Evolutionary conservation across 208 protist species (phyloP).

Genomic region (Trypanosoma conorhini): DNA sequence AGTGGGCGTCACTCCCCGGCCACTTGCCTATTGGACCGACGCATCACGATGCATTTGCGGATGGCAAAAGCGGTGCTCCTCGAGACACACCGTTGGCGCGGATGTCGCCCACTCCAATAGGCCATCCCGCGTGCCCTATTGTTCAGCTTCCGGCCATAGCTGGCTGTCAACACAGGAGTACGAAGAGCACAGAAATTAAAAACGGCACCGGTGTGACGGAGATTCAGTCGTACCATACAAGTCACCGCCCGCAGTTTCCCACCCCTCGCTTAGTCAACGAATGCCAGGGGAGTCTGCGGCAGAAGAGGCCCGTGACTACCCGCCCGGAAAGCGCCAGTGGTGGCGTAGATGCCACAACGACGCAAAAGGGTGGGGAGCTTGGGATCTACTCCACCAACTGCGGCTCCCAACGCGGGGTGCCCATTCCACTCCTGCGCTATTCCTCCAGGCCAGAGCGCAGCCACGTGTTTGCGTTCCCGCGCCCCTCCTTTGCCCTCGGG

Average conservation of each 20-base stretch:
- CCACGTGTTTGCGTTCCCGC: not conserved
- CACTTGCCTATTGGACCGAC: too few relatives aligned
- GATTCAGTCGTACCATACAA: not conserved
- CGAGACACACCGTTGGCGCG: too few relatives aligned
- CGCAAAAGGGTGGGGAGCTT: not conserved
- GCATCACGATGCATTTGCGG: too few relatives aligned
- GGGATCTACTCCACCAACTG: not conserved
- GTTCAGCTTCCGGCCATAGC: too few relatives aligned
- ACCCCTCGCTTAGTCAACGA: not conserved
- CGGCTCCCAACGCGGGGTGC: not conserved
- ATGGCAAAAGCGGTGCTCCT: too few relatives aligned
- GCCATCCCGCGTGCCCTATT: too few relatives aligned
- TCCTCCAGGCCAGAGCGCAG: not conserved
- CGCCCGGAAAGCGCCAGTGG: not conserved
- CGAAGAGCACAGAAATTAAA: not conserved
- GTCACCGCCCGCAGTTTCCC: not conserved
- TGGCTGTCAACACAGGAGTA: too few relatives aligned
- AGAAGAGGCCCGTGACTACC: not conserved
- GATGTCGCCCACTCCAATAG: too few relatives aligned
- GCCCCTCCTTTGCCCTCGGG: not conserved
- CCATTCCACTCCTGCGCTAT: conserved; percentile 3
- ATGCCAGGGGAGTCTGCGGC: not conserved
- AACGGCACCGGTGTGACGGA: not conserved
- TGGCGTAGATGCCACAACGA: not conserved
- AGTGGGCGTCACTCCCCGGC: not conserved